Evolutionary conservation across 1,284 basidiomycete species (phyloP).

Genomic region (Microbotryomycetes sp.): DNA sequence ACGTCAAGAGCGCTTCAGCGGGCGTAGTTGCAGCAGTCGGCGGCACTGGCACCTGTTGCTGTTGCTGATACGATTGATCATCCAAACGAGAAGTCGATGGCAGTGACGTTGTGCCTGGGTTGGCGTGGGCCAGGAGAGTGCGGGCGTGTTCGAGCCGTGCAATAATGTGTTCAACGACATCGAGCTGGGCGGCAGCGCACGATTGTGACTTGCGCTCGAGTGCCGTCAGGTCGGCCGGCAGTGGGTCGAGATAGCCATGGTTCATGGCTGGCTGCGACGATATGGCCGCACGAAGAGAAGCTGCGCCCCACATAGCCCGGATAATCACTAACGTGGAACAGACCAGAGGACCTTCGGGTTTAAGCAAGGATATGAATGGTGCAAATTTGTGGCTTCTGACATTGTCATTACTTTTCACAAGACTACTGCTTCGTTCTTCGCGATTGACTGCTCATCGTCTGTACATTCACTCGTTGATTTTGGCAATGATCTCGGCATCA

Average conservation of each 20-base stretch:
- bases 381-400: too few species aligned
- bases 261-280: too few species aligned
- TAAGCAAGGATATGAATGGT: too few species aligned
- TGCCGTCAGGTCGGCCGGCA: neutral
- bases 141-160: constrained; percentile 20
- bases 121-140: constrained; percentile 3
- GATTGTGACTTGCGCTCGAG: neutral
- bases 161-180: constrained; percentile 20
- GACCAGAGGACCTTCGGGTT: too few species aligned
- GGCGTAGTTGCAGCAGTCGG: neutral
- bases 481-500: constrained; percentile 92
- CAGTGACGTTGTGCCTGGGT: neutral
- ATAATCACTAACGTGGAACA: too few species aligned
- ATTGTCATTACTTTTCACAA: too few species aligned
- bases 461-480: constrained; percentile 78
- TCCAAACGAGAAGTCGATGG: neutral
- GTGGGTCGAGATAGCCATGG: neutral
- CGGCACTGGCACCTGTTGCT: too few species aligned
- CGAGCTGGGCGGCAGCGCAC: neutral
- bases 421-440: too few species aligned
- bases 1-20: constrained; percentile 11
- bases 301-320: too few species aligned
- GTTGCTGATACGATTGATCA: neutral
- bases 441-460: too few species aligned
- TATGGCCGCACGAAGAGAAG: too few species aligned